These are phyloP conservation scores for Komagataella ulmi DNA, from an alignment of 805 yeast species.

Conservation along the genomic window DNA sequence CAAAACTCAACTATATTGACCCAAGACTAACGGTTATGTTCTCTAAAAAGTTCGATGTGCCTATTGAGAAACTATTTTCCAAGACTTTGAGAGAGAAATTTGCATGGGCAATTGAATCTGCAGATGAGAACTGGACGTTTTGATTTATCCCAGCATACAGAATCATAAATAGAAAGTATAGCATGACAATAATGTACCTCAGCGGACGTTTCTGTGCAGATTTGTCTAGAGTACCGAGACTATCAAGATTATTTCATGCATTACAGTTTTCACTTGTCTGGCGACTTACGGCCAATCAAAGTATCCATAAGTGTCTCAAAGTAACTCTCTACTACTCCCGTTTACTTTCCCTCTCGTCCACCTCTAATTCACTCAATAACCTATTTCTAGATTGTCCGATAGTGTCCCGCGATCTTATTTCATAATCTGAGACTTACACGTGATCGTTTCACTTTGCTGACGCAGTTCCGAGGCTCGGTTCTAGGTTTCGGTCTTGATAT, in stretches of 20 bases:
- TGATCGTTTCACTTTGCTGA: not conserved
- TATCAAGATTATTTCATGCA: no score
- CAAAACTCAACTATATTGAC: constrained; percentile 90
- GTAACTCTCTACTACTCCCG: not conserved
- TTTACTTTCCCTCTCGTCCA: not conserved
- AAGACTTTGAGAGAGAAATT: constrained; percentile 88
- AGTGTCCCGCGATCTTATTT: not conserved
- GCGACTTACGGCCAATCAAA: not conserved
- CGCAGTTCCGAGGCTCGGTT: not conserved
- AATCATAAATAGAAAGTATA: no score
- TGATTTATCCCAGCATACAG: constrained; percentile 13
- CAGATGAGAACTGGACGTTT: constrained; percentile 80
- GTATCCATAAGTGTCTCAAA: not conserved
- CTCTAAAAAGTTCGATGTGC: constrained; percentile 74
- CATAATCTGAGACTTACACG: not conserved
- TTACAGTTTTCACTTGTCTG: no score
- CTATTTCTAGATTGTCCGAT: no score
- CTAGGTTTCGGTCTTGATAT: not conserved
- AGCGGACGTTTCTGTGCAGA: no score
- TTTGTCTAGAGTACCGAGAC: no score
- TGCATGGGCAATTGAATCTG: constrained; percentile 90
- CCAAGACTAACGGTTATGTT: constrained; percentile 87
- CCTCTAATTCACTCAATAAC: not conserved
- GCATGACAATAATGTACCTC: no score
- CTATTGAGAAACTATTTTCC: constrained; percentile 84